Conservation (phyloP, 1,284 basidiomycete genomes). For the Phaffia rhodozyma region DNA sequence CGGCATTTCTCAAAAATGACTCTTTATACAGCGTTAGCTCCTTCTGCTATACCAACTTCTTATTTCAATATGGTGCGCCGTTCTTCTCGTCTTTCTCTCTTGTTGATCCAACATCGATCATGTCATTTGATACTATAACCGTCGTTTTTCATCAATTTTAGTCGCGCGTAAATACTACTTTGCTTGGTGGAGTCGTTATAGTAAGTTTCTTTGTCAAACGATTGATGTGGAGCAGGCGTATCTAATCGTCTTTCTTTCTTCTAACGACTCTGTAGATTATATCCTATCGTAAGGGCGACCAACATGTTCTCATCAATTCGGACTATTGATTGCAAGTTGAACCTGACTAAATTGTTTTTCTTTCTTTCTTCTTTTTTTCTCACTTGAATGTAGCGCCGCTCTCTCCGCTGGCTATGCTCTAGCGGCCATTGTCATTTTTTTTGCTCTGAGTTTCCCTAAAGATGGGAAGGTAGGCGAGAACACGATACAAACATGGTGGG, state of each 20-base stretch:
- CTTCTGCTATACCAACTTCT: conserved; percentile 14
- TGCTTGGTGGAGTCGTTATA: conserved; percentile 35
- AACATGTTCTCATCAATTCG: conserved; percentile 24
- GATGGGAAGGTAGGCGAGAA: conserved; percentile 18
- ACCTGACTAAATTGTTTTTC: neutral
- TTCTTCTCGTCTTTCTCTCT: conserved; percentile 27
- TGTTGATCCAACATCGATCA: conserved; percentile 24
- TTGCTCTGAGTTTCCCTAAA: conserved; percentile 26
- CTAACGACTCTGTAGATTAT: conserved; percentile 2
- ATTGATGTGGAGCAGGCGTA: neutral
- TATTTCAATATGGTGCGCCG: conserved; percentile 19
- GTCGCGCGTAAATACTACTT: conserved; percentile 20
- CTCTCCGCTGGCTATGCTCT: neutral
- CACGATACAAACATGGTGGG: conserved; percentile 23
- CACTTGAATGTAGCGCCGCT: neutral
- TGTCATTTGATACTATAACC: neutral
- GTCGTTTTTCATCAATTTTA: neutral
- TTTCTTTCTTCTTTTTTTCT: neutral
- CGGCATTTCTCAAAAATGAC: no score
- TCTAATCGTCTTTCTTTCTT: neutral
- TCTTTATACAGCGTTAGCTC: neutral
- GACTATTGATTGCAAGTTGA: neutral
- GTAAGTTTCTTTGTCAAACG: conserved; percentile 10
- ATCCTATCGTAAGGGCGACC: conserved; percentile 17
- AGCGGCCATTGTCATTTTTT: conserved; percentile 28